Evolutionary conservation across 768 basidiomycete genomes (phyloP), one percentile per base, ranked within the genome.

Genomic region (Leccinum fibrillosum): DNA sequence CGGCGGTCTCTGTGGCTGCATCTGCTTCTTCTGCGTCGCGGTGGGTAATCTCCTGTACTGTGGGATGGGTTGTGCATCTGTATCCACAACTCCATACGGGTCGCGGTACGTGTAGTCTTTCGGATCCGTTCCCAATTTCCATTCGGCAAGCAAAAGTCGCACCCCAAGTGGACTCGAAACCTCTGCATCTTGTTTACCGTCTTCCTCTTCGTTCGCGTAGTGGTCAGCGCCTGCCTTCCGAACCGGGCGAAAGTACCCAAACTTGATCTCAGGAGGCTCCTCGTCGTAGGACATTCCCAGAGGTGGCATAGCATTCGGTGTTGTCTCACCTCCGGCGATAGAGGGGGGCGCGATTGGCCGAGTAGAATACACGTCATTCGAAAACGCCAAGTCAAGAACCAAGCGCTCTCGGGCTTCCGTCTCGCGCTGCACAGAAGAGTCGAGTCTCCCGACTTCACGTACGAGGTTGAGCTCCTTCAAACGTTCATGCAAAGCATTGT

Each of bases 81-180:
- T 58, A n/a, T 64, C 61, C 6, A 60, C 68, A 26, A 68, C 63
- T 48, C 75, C 76, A 65, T 88, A 89, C 1, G 82, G 82, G 62
- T 90, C 85, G 10, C 60, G 68, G 64, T 84, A 88, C 3, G 66
- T 63, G 61, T 83, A 86, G 6, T 77, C 66, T 2, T 75, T 70
- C 4, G 83, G 82, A 68, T 84, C 75, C 2, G 73, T 61, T 12
- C 86, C 84, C 23, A 82, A 59, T 52, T 82, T 77, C 90, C 90
- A 92, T 45, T 88, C 86, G 56, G 80, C 78, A 55, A 92, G 69
- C 42, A 92, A 76, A 21, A 86, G 75, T 28, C 86, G 78, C 10
- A 87, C 84, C 3, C 86, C 86, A 3, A 78, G 69, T 0, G 85
- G 80, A 61, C 66, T 72, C 30, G 67, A 66, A 19, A 78, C 61